A percentile compares a stretch with the other conserved stretches of the same genome.
Conservation (phyloP, 805 yeast species). For the Tetrapisispora taiwanensis region DNA sequence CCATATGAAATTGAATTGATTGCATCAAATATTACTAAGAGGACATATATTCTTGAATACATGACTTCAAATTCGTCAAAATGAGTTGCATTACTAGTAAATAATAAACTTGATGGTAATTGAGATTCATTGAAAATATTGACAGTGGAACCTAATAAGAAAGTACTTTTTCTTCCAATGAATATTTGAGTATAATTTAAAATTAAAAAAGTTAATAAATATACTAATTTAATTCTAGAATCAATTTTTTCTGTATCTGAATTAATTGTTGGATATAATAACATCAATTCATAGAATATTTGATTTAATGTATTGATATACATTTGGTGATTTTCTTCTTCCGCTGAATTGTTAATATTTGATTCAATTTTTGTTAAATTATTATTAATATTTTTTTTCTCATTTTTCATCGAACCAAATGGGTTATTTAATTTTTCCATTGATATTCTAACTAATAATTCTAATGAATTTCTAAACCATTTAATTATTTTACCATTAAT, state of each 20-base stretch:
- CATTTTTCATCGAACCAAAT: background rate
- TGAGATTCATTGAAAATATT: conserved; percentile 51
- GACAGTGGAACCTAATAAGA: conserved; percentile 44
- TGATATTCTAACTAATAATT: conserved; percentile 23
- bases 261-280: conserved; percentile 25
- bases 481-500: conserved; percentile 24
- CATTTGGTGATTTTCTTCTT: background rate
- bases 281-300: conserved; percentile 25
- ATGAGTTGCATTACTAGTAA: background rate
- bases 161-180: conserved; percentile 50
- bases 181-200: conserved; percentile 48
- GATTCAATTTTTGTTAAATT: conserved; percentile 3
- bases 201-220: conserved; percentile 32
- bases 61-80: conserved; percentile 25
- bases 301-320: conserved; percentile 14
- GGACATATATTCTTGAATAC: conserved; percentile 37
- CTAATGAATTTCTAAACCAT: conserved; percentile 28
- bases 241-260: conserved; percentile 22
- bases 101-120: conserved; percentile 32
- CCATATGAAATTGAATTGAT: conserved; percentile 46
- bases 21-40: conserved; percentile 41
- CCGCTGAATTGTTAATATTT: background rate
- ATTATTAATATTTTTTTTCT: conserved; percentile 1
- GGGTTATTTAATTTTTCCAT: conserved; percentile 11
- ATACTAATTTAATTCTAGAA: conserved; percentile 27